Percentiles rank a stretch among this genome's conserved stretches.
Evolutionary conservation across 352 stramenopile genomes (phyloP).

Genomic region (Phytophthora meadii): DNA sequence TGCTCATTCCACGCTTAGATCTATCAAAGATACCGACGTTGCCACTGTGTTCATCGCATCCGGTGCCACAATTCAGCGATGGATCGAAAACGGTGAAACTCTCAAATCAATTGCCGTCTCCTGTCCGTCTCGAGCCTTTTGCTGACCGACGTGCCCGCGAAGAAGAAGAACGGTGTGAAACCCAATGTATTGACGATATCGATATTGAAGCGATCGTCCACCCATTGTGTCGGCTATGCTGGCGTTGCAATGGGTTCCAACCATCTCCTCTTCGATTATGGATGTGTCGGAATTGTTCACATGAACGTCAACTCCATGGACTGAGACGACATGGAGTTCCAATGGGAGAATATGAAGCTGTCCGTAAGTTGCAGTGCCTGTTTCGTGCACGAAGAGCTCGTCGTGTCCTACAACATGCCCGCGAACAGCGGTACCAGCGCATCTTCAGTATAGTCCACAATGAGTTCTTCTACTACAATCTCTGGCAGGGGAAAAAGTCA

Average conservation of each 20-base stretch:
- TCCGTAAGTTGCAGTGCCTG: conserved; percentile 78
- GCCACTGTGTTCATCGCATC: conserved; percentile 54
- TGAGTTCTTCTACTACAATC: conserved; percentile 83
- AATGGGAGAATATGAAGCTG: conserved; percentile 75
- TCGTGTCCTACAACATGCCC: conserved; percentile 54
- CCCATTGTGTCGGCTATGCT: conserved; percentile 78
- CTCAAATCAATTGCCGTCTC: conserved; percentile 17
- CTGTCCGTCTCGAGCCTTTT: conserved; percentile 60
- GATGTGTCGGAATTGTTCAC: conserved; percentile 74
- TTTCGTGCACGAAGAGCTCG: conserved; percentile 61
- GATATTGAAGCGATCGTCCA: conserved; percentile 74
- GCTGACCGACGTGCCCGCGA: conserved; percentile 47
- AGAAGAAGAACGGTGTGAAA: conserved; percentile 41
- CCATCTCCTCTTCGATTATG: conserved; percentile 70
- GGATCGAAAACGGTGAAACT: conserved; percentile 24
- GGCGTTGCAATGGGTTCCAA: conserved; percentile 78
- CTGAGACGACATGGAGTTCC: conserved; percentile 39
- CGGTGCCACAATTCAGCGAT: conserved; percentile 32
- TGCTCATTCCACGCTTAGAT: conserved; percentile 57
- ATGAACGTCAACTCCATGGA: conserved; percentile 77
- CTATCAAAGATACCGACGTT: conserved; percentile 45
- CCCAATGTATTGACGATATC: conserved; percentile 62
- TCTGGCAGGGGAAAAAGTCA: conserved; percentile 55
- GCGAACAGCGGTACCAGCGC: conserved; percentile 72
- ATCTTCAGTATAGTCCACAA: conserved; percentile 82